Evolutionary conservation across 331 rosid species (phyloP).

Genomic region (Malus hybrid): DNA sequence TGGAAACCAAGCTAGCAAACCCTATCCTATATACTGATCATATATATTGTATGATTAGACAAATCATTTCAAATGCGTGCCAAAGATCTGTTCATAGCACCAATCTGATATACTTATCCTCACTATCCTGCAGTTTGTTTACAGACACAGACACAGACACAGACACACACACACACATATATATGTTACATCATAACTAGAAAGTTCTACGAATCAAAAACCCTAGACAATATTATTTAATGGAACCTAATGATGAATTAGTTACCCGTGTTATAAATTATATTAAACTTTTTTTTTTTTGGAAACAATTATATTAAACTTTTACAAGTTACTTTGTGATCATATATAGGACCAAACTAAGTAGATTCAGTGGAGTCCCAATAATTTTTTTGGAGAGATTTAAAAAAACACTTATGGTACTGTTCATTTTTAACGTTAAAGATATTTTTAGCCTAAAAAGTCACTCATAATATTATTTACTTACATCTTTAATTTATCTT

Average conservation of each 20-base stretch:
- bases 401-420: no score
- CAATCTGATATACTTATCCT: background rate
- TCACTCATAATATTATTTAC: no score
- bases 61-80: background rate
- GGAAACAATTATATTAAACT: background rate
- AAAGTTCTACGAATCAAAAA: background rate
- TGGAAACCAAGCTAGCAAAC: background rate
- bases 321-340: background rate
- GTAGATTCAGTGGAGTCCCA: constrained; percentile 12
- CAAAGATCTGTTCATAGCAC: background rate
- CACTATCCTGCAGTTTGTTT: background rate
- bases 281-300: background rate
- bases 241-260: background rate
- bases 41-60: background rate
- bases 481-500: no score
- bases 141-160: background rate
- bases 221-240: background rate
- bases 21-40: background rate
- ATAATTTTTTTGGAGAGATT: background rate
- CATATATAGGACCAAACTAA: background rate
- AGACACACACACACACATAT: background rate
- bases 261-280: background rate
- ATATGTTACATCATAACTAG: background rate
- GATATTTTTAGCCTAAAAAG: no score
- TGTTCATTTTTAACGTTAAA: no score